Base-by-base conservation (phyloP, 345 rosid genomes). In the Salix purpurea region DNA sequence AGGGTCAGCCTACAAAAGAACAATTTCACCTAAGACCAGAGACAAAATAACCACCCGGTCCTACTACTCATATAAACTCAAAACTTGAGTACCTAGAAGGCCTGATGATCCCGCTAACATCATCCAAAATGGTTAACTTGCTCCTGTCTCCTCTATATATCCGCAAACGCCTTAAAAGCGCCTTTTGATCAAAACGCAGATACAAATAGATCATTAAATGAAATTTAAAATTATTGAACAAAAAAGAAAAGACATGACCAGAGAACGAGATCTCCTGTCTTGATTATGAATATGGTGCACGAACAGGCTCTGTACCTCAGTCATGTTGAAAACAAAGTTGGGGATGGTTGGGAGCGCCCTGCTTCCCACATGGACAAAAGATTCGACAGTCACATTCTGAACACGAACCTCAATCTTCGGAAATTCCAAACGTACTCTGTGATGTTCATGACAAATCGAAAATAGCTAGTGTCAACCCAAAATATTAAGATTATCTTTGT, bases 341-440 rank as follows among this genome's bases (percentile, higher is more conserved):
- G 96, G 96, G 85, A 96, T 91, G 12, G 98, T 96, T 61, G 99
- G 99, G 62, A 96, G 87, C 26, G 98, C 99, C 70, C 99, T 83
- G 83, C 99, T 96, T 70, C 99, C 99, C 40, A 94, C 86, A 65
- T 91, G 94, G 76, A 96, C 98, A 76, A 83, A 96, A 36, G 99
- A 86, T 81, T 92, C 96, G 48, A 96, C 91, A 15, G 76, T 88
- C 71, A 96, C 77, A 80, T 90, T 87, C 86, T 90, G 89, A 80
- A 85, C 91, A 42, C 98, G 91, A 79, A 96, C 97, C 84, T 96
- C 98, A 76, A 91, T 91, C 84, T 91, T 92, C 0, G 99, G 98
- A 70, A 91, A 86, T 79, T 92, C 93, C 90, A 96, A 88, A 81
- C 90, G 92, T 24, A 96, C 98, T 40, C 96, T 96, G 93, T 74